These are phyloP conservation scores for Colletotrichum siamense DNA, from an alignment of 2,329 filamentous ascomycete species.

Conservation along the genomic window DNA sequence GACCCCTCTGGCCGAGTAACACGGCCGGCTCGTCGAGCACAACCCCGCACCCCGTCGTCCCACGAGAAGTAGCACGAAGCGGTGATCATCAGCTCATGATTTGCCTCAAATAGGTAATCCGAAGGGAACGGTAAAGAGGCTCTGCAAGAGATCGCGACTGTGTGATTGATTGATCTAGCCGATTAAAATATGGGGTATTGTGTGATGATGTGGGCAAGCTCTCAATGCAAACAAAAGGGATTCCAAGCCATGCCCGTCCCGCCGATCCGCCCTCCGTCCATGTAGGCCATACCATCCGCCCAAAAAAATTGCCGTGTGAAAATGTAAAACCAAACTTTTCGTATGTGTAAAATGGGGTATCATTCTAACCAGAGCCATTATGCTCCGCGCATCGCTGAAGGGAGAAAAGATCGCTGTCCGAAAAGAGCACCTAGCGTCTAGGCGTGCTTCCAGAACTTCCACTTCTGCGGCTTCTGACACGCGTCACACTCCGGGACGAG, in stretches of 20 bases:
- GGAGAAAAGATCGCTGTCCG: neutral
- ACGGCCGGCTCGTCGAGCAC: neutral
- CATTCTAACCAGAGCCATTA: slow-evolving; percentile 15
- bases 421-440: neutral
- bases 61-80: neutral
- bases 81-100: neutral
- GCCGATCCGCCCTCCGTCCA: neutral
- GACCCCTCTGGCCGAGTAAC: neutral
- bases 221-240: neutral
- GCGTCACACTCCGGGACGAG: slow-evolving; percentile 7
- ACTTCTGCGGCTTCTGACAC: slow-evolving; percentile 19
- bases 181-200: neutral
- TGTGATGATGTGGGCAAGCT: neutral
- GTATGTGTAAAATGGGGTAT: slow-evolving; percentile 7
- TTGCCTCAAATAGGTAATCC: neutral
- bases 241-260: neutral
- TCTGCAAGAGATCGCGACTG: neutral
- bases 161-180: neutral
- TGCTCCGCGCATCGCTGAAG: neutral
- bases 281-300: neutral
- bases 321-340: neutral
- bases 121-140: neutral
- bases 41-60: neutral
- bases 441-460: slow-evolving; percentile 26
- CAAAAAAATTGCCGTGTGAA: neutral